phyloP scores from a whole-genome alignment of 106 monocot genomes.

The Posidonia australis region DNA sequence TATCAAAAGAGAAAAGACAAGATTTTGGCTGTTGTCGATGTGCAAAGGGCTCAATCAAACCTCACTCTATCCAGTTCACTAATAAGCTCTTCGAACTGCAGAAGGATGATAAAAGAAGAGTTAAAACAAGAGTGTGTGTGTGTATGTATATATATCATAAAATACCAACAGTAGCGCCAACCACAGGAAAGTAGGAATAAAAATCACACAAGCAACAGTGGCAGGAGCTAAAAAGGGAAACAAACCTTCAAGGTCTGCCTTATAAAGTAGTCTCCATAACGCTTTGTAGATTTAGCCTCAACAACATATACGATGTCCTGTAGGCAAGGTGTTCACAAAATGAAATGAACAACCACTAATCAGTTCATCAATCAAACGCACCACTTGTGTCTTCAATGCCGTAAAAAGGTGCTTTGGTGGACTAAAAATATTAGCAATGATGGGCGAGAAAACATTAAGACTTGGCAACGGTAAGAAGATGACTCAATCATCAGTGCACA shows the following conservation, averaged over 20 bases:
- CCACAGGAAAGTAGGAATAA: not conserved
- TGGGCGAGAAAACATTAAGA: too few relatives aligned
- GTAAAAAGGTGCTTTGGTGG: too few relatives aligned
- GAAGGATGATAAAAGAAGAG: not conserved
- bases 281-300: constrained; percentile 55
- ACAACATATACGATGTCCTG: constrained; percentile 70
- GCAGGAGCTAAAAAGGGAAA: not conserved
- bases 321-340: not conserved
- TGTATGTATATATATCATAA: not conserved
- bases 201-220: not conserved
- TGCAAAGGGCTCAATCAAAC: constrained; percentile 30
- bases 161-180: not conserved
- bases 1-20: not conserved
- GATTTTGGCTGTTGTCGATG: not conserved
- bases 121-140: too few relatives aligned
- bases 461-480: too few relatives aligned
- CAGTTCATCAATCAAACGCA: not conserved
- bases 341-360: not conserved
- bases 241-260: constrained; percentile 72
- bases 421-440: too few relatives aligned
- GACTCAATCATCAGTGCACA: too few relatives aligned
- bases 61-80: constrained; percentile 52
- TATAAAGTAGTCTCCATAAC: constrained; percentile 77
- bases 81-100: constrained; percentile 72
- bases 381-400: too few relatives aligned